Conservation (phyloP, 345 rosid species). For the Diplotaxis tenuifolia region DNA sequence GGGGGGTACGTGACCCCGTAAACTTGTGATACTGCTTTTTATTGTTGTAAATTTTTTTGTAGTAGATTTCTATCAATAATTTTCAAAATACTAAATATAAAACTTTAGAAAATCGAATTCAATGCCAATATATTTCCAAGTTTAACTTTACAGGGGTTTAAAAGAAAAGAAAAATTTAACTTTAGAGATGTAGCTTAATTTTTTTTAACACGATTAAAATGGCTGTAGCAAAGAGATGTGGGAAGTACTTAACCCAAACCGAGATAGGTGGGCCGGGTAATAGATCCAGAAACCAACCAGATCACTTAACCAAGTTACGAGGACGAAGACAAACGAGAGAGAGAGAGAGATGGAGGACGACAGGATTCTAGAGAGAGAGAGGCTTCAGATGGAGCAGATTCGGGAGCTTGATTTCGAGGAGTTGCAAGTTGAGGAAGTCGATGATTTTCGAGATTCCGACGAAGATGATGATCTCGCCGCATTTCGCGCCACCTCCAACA, state of each 20-base stretch:
- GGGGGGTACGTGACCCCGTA: too few relatives aligned
- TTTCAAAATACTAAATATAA: too few relatives aligned
- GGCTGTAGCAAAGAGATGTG: too few relatives aligned
- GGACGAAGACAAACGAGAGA: neutral
- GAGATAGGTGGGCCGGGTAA: neutral
- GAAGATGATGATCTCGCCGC: constrained; percentile 46
- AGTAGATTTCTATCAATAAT: too few relatives aligned
- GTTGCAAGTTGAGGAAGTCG: constrained; percentile 86
- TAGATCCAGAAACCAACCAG: neutral
- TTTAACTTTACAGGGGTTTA: too few relatives aligned
- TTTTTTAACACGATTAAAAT: too few relatives aligned
- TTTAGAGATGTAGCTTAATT: too few relatives aligned
- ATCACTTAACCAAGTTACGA: neutral
- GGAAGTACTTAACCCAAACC: neutral
- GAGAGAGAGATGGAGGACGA: constrained; percentile 42
- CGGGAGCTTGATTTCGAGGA: constrained; percentile 84
- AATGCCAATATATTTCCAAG: too few relatives aligned
- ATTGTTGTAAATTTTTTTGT: too few relatives aligned
- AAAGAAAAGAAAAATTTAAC: too few relatives aligned
- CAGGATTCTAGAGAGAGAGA: constrained; percentile 59
- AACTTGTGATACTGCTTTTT: too few relatives aligned
- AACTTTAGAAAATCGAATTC: too few relatives aligned
- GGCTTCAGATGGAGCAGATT: constrained; percentile 84
- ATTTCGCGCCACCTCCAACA: constrained; percentile 42
- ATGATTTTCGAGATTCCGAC: constrained; percentile 51